Percentiles rank a stretch among this genome's conserved stretches.
Evolutionary conservation across 1,139 yeast species (phyloP).

Genomic region (Protomyces gravidus): DNA sequence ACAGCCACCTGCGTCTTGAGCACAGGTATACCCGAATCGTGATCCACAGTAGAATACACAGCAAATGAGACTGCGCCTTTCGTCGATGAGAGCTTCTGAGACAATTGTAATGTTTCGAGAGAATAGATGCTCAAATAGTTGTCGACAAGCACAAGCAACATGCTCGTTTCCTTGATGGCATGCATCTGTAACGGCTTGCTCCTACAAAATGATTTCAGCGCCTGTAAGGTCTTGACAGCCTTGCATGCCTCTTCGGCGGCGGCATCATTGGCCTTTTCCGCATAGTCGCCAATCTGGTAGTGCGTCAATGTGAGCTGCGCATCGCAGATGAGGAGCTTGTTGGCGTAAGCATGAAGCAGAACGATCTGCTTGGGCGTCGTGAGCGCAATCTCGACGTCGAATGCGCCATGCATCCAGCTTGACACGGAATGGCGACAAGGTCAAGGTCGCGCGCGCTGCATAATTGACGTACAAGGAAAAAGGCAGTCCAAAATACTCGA

Average conservation of each 20-base stretch:
- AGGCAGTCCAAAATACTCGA: background rate
- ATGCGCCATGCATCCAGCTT: constrained; percentile 20
- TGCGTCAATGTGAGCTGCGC: constrained; percentile 15
- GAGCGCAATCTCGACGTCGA: constrained; percentile 9
- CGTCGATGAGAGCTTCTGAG: constrained; percentile 41
- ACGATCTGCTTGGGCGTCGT: constrained; percentile 3
- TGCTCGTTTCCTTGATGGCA: constrained; percentile 41
- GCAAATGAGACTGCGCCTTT: constrained; percentile 42
- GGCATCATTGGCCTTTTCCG: background rate
- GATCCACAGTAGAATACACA: constrained; percentile 33
- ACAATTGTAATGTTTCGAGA: constrained; percentile 38
- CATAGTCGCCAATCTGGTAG: constrained; percentile 12
- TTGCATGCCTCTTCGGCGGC: background rate
- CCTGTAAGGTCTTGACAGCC: constrained; percentile 18
- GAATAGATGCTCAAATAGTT: constrained; percentile 41
- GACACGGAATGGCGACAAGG: no score
- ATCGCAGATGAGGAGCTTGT: constrained; percentile 16
- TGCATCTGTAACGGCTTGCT: constrained; percentile 40
- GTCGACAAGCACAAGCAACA: constrained; percentile 41
- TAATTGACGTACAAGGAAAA: background rate
- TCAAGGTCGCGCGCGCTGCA: background rate
- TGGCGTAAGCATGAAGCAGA: constrained; percentile 14
- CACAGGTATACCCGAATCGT: constrained; percentile 27
- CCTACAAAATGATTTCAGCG: constrained; percentile 32
- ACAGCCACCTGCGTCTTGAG: constrained; percentile 41